These are phyloP conservation scores for Hevea brasiliensis DNA, from an alignment of 345 rosid species.

Conservation along the genomic window DNA sequence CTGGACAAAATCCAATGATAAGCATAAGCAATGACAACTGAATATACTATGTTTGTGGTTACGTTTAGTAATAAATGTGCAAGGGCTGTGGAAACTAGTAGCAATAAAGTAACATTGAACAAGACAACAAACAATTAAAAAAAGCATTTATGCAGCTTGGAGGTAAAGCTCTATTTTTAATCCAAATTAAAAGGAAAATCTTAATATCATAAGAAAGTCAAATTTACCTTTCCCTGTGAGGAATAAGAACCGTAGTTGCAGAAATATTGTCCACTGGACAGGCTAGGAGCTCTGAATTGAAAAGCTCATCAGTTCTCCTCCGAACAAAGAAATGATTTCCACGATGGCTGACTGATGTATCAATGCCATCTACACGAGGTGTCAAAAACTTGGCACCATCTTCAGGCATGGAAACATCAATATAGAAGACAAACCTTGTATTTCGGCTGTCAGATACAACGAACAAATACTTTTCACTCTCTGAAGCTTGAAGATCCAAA, in stretches of 20 bases:
- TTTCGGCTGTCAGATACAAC: conserved; percentile 71
- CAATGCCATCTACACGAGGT: conserved; percentile 70
- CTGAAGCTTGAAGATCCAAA: conserved; percentile 66
- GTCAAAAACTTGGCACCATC: conserved; percentile 75
- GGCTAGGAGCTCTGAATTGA: conserved; percentile 78
- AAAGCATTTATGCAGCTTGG: not conserved
- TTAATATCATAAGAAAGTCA: not conserved
- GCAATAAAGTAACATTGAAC: not conserved
- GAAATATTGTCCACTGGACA: conserved; percentile 63
- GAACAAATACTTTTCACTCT: conserved; percentile 69
- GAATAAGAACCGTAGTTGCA: conserved; percentile 62
- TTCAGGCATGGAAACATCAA: conserved; percentile 62
- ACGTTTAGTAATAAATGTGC: not conserved
- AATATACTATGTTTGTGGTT: not conserved
- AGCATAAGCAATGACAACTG: not conserved
- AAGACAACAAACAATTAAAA: not conserved
- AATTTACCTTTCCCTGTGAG: conserved; percentile 77
- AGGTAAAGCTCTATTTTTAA: not conserved
- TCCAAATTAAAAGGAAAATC: not conserved
- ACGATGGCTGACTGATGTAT: conserved; percentile 67
- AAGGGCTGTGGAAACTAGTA: not conserved
- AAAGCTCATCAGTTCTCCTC: conserved; percentile 72
- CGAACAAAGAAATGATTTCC: conserved; percentile 79
- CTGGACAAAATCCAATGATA: conserved; percentile 37
- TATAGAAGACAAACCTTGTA: conserved; percentile 62